Evolutionary conservation across 768 basidiomycete genomes (phyloP), one percentile per base, ranked within the genome.

Genomic region (Boletus edulis): DNA sequence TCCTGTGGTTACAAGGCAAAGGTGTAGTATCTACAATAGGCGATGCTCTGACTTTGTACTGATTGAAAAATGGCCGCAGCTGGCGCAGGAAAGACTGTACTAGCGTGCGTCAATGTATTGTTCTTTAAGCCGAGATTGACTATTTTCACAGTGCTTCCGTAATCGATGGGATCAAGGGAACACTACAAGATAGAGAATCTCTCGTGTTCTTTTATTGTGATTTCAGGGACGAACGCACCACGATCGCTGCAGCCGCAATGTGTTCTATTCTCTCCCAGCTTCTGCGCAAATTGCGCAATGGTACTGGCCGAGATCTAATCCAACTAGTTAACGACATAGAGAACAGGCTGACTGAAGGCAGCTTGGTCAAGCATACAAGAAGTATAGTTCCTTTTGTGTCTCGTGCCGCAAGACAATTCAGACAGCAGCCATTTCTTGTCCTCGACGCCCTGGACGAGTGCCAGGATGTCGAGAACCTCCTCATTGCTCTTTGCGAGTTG

Each of bases 371-470:
- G 11, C 12, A 34, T n/a, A 10, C 31, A 1, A 32, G 0, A 6
- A 31, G 10, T 3, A 1, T 55, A 2, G n/a, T 35, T 31, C 20
- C 43, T 2, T 34, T 58, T 0, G 39, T 58, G 10, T 42, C 49
- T 20, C 27, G 35, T 17, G 49, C 40, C 10, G 35, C 56, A 29
- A 50, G 13, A 22, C 31, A 29, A 8, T 54, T 40, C 32, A 32
- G 8, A 6, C 46, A 22, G 20, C 35, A 35, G 6, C 54, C 63
- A 0, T 4, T 62, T 9, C 41, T 58, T 2, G 24, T 64, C 29
- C 13, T 64, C 3, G 63, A 64, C 18, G 63, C 63, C 17, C 44
- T 64, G 13, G 63, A 64, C 31, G 63, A 64, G 29, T 64, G 57
- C 5, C 31, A 45, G 5, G 52, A 43, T 20, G 5, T 48, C 0